Evolutionary conservation across 1,284 basidiomycete species (phyloP), one percentile per base, ranked within the genome.

Genomic region (Erythrobasidium hasegawianum): DNA sequence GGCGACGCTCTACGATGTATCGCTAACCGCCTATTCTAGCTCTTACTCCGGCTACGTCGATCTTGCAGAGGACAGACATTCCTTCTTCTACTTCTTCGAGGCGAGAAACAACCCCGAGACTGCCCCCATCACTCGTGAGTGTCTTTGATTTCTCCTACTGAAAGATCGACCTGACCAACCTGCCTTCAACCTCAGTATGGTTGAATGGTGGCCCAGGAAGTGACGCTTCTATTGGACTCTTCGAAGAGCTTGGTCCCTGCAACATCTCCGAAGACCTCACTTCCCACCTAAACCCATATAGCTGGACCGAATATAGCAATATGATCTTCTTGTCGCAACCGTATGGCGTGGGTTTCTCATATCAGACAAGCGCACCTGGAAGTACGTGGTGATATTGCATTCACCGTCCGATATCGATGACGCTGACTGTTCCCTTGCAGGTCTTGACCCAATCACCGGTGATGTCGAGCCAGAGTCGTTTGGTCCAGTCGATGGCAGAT

Each of bases 41-140:
- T 53, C 62, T 8, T 58, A 55, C 40, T 29, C 55, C 14, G 70
- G 70, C 16, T 71, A 71, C 52, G 62, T 70, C 22, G 61, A 71
- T 38, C 40, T 67, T 26, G 67, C 62, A n/a, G 55, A 40, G 24
- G 67, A 71, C 62, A 69, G 64, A 45, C 68, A 67, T 13, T 41
- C 52, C 27, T 71, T 70, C 57, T 71, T 70, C 52, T 68, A 66
- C 58, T 71, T 71, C 52, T 71, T 70, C 49, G 62, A 59, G 54
- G 70, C 70, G n/a, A 56, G 70, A 24, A 71, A 71, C 53, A 68
- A 69, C 50, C 69, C 70, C 2, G 52, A 71, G 27, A 69, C 54
- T 29, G 70, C 70, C 2, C 70, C 70, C 9, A 67, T 71, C 41
- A 67, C 70, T n/a, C 16, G 16, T 33, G 33, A 33, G 33, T 11